Percentiles rank a stretch among this genome's conserved stretches.
These are phyloP conservation scores for Scytalidium sp. DNA, from an alignment of 2,329 filamentous ascomycete species.

Conservation along the genomic window DNA sequence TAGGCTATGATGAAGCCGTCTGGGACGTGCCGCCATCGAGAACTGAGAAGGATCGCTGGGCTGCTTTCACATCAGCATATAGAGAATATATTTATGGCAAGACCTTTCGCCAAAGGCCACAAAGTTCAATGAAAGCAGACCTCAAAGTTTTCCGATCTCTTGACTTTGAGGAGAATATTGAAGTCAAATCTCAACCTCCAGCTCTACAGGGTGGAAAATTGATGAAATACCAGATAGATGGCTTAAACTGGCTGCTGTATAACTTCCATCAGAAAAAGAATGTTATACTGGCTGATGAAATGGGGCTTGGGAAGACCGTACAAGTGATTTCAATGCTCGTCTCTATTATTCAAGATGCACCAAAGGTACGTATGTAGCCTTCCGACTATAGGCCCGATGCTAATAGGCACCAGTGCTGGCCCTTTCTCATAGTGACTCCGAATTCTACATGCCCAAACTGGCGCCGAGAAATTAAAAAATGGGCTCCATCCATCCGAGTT, in stretches of 20 bases:
- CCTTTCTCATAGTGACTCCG: slow-evolving; percentile 88
- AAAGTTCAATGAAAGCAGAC: slow-evolving; percentile 61
- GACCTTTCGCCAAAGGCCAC: slow-evolving; percentile 59
- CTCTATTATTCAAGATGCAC: slow-evolving; percentile 64
- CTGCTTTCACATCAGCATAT: slow-evolving; percentile 79
- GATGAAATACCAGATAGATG: slow-evolving; percentile 92
- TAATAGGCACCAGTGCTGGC: slow-evolving; percentile 62
- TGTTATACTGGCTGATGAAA: slow-evolving; percentile 92
- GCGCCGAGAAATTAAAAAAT: slow-evolving; percentile 92
- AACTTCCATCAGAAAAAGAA: slow-evolving; percentile 83
- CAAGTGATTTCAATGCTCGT: slow-evolving; percentile 84
- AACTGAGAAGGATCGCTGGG: slow-evolving; percentile 65
- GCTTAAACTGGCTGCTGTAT: slow-evolving; percentile 91
- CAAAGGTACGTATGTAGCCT: slow-evolving; percentile 30
- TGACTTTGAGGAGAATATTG: slow-evolving; percentile 63
- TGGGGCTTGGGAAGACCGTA: slow-evolving; percentile 97
- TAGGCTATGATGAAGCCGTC: slow-evolving; percentile 85
- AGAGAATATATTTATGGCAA: slow-evolving; percentile 79
- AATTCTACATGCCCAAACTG: slow-evolving; percentile 98
- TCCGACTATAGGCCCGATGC: neutral
- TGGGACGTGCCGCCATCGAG: slow-evolving; percentile 78
- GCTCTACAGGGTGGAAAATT: slow-evolving; percentile 74
- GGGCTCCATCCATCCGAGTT: slow-evolving; percentile 81
- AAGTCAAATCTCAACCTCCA: slow-evolving; percentile 69
- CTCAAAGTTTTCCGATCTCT: slow-evolving; percentile 63